Conservation (phyloP, 1,284 basidiomycete genomes). For the Cutaneotrichosporon arboriforme region DNA sequence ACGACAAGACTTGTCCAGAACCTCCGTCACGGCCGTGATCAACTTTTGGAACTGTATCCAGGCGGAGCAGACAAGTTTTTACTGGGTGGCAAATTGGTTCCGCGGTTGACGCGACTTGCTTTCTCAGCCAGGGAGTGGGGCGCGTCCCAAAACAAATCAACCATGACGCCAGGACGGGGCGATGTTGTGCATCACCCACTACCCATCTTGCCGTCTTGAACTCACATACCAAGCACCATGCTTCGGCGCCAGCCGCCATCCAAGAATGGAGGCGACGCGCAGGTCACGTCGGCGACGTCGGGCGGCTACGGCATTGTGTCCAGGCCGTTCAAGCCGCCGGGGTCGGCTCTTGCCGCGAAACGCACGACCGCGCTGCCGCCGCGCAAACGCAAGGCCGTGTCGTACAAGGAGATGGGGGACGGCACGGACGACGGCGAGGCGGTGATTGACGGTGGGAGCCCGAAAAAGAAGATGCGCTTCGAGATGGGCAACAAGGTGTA, state of each 20-base stretch:
- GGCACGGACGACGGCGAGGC: slow-evolving; percentile 56
- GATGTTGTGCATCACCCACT: not conserved
- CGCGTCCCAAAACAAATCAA: slow-evolving; percentile 2
- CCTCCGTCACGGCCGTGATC: not conserved
- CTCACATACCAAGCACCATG: slow-evolving; percentile 26
- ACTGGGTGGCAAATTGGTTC: slow-evolving; percentile 16
- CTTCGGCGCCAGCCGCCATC: slow-evolving; percentile 26
- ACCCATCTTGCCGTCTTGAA: not conserved
- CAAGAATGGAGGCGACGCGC: slow-evolving; percentile 25
- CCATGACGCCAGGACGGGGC: too few relatives aligned
- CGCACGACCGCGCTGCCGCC: slow-evolving; percentile 56
- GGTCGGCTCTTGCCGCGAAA: slow-evolving; percentile 45
- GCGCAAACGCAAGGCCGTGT: slow-evolving; percentile 75
- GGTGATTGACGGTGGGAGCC: slow-evolving; percentile 25
- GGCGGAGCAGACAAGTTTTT: not conserved
- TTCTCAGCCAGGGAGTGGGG: not conserved
- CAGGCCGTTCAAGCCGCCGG: slow-evolving; percentile 74
- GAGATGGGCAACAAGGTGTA: slow-evolving; percentile 50
- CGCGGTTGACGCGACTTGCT: slow-evolving; percentile 23
- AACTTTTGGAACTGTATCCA: slow-evolving; percentile 9
- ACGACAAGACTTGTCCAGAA: too few relatives aligned
- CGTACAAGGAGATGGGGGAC: slow-evolving; percentile 61
- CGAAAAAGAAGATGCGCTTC: slow-evolving; percentile 55
- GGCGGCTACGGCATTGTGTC: slow-evolving; percentile 42
- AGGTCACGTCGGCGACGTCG: slow-evolving; percentile 37